Conservation (phyloP, 2,329 filamentous ascomycete species). For the Xylaria sp. region DNA sequence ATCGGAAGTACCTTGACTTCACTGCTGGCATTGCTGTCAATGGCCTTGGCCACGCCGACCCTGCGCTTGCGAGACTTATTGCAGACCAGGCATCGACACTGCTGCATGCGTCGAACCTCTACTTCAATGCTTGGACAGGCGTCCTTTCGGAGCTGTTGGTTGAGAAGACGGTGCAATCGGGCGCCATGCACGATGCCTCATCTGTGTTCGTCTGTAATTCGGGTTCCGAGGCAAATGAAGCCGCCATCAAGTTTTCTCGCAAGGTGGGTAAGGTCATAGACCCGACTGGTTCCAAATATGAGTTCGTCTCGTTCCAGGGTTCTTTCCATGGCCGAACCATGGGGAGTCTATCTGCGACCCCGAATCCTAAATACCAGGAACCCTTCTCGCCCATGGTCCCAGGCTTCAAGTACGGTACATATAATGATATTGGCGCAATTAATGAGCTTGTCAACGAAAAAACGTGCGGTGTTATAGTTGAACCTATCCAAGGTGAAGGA, state of each 20-base stretch:
- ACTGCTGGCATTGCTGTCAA: conserved; percentile 97
- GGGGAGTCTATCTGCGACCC: conserved; percentile 93
- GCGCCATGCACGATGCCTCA: conserved; percentile 81
- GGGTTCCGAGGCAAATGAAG: conserved; percentile 96
- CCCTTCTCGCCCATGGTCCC: conserved; percentile 96
- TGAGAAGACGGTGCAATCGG: conserved; percentile 79
- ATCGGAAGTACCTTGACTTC: conserved; percentile 90
- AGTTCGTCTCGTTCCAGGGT: conserved; percentile 89
- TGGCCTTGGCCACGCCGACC: conserved; percentile 88
- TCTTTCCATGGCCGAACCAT: conserved; percentile 98
- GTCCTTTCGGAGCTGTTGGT: conserved; percentile 87
- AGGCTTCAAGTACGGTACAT: conserved; percentile 86
- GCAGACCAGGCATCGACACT: conserved; percentile 81
- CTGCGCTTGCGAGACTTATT: conserved; percentile 78
- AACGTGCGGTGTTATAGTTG: conserved; percentile 94
- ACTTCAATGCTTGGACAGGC: conserved; percentile 96
- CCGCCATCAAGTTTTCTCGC: conserved; percentile 94
- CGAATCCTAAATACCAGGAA: conserved; percentile 96
- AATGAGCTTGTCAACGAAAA: conserved; percentile 79
- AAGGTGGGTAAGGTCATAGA: conserved; percentile 85
- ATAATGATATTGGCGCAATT: conserved; percentile 82
- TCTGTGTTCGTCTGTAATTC: conserved; percentile 96
- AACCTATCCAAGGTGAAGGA: conserved; percentile 97
- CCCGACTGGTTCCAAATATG: conserved; percentile 76
- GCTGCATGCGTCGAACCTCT: conserved; percentile 93